Evolutionary conservation across 2,329 filamentous ascomycete species (phyloP), one percentile per base, ranked within the genome.

Genomic region (Colletotrichum eleusines): DNA sequence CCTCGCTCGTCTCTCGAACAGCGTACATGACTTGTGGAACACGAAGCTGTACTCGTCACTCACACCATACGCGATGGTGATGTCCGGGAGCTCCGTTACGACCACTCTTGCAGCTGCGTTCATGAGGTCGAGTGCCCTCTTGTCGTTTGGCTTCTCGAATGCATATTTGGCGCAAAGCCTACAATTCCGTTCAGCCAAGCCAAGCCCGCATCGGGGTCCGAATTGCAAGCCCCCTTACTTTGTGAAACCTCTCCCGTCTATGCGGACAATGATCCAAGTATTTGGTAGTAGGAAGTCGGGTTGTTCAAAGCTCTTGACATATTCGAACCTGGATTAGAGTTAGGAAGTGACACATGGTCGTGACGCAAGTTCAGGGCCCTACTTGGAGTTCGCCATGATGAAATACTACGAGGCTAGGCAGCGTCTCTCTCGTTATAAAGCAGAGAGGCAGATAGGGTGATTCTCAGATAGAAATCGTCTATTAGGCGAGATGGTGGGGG

Each of bases 21-120:
- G 84, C 54, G 87, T 87, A 76, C 91, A 94, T 42, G 89, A 88
- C 78, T 95, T 95, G 79, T 97, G 93, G 74, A 98, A 94, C 50
- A 97, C 90, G 76, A 97, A 98, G 80, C 94, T 96, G 80, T 92
- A 98, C 80, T 99, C 96, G 78, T 99, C 96, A 80, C 94, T 98
- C 74, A 97, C 90, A 1, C 96, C 96, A 76, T 98, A 99, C 0
- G 92, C 95, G 72, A 98, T 88, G 8, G 91, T 90, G 74, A 98
- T 90, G 76, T 98, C 95, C 5, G 94, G 90, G 31, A 98, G 83
- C 61, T 97, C 93, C 73, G 88, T 88, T 82, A 98, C 89, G 57
- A 98, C 94, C 7, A 92, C 91, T 71, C 90, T 88, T n/a, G 96
- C 96, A 2, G 94, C 94, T 1, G 90, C 90, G 77, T 99, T 99